Base-by-base conservation (phyloP, 140 eudicot genomes). In the Anethum foeniculum region DNA sequence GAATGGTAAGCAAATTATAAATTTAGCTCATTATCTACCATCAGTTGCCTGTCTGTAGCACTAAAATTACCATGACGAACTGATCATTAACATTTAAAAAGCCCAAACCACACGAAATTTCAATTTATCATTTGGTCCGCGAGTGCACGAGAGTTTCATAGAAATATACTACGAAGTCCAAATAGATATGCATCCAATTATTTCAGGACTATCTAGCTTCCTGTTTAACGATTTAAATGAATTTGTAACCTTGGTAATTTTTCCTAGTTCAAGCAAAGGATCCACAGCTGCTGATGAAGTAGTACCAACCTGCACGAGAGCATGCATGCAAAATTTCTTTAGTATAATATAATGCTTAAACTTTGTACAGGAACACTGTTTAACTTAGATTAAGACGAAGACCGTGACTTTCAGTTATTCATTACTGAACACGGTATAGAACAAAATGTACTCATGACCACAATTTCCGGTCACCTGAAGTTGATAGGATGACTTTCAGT, bases 241-340 rank as follows among this genome's bases (percentile, higher is more conserved):
- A 77, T 44, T 49, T 73, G 28, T 89, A 80, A 95, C 99, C 91
- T 91, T 95, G 47, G 92, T 58, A 78, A 92, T 88, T 49, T 88
- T 91, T 84, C 97, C 97, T 27, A 92, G 89, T 80, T 89, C 92
- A 36, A 76, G 86, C 86, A 95, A 84, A 71, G 97, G 97, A 88
- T 95, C 99, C 79, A 95, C 96, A 77, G 99, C 97, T 68, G 97
- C 89, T 82, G 99, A 95, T 60, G 99, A 95, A 39, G 97, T 95
- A 3, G 96, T 92, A 43, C 99, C 99, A 71, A 95, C 92, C 99
- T 95, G 86, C 77, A 79, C 21, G 54, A 54, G 76, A 56, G 71
- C 39, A 71, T 32, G 60, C 36, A 75, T 34, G 54, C 43, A 79
- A 47, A 14, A 28, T 46, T 79, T 46, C 34, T 27, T 44, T 28